Conservation (phyloP, 768 basidiomycete species). For the Leccinum subtestaceum region DNA sequence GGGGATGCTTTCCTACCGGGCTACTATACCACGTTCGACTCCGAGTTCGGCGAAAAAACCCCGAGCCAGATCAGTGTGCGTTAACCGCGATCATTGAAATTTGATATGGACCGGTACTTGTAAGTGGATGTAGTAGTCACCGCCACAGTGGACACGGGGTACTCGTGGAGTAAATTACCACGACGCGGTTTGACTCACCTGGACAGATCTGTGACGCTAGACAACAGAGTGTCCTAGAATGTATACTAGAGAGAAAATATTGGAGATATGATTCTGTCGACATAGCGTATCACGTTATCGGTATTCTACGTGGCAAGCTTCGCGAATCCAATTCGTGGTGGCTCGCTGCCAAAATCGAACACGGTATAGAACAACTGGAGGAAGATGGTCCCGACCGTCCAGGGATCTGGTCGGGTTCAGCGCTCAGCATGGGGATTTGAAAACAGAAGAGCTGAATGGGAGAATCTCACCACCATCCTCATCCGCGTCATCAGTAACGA, state of each 20-base stretch:
- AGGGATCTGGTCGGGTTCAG: not conserved
- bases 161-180: not conserved
- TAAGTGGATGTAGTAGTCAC: no score
- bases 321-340: not conserved
- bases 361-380: not conserved
- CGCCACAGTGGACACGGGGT: no score
- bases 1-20: no score
- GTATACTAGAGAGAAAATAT: no score
- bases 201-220: not conserved
- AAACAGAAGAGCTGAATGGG: no score
- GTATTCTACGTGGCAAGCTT: not conserved
- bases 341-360: not conserved
- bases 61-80: no score
- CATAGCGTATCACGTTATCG: not conserved
- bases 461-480: not conserved
- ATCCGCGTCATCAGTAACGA: not conserved
- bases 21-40: no score
- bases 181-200: not conserved
- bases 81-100: no score
- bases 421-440: not conserved
- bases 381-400: not conserved
- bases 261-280: not conserved
- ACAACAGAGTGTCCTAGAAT: not conserved
- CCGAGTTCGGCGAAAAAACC: no score
- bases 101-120: no score